Base-by-base conservation (phyloP, 2,329 filamentous ascomycete genomes). In the Fusarium fracticaudum region DNA sequence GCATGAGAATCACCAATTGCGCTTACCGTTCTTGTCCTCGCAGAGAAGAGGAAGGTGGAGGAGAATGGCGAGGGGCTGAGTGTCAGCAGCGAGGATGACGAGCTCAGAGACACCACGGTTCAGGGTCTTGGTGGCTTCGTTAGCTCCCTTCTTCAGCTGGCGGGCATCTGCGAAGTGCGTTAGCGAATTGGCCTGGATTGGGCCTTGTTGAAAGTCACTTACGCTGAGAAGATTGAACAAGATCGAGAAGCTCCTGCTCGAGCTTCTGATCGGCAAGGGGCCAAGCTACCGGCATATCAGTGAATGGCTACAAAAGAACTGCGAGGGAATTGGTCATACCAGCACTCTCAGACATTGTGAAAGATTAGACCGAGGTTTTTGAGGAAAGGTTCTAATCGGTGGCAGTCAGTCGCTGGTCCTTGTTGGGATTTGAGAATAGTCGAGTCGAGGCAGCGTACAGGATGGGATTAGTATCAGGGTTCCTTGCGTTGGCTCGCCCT, bases 61-160 rank as follows among this genome's bases (percentile, higher is more conserved):
- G 55, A 97, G 88, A 76, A 98, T 98, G 60, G 94, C 93, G 59
- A 98, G 89, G 47, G 95, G 95, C 67, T 90, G 89, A 78, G 94
- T 96, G 83, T 98, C 96, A 74, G 94, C 95, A 54, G 95, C 94
- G 62, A 98, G 91, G 78, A 98, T 90, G 80, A 98, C 92, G 74
- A 98, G 87, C 86, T 98, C 96, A 77, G 91, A 91, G 72, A 96
- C 95, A 85, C 96, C 95, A 78, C 96, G 92, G 87, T 96, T 97
- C 58, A 98, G 89, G 3, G 94, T 93, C 88, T 97, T 97, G 81
- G 94, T 97, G 54, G 83, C 83, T 80, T 76, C 50, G 73, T 68
- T 73, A 35, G 57, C 64, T 47, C 94, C 94, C 88, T 96, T 97
- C 89, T 96, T 96, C 76, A 95, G 85, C 88, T 96, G 94, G 59